Evolutionary conservation across 805 yeast genomes (phyloP).

Genomic region (Kazachstania psychrophila): DNA sequence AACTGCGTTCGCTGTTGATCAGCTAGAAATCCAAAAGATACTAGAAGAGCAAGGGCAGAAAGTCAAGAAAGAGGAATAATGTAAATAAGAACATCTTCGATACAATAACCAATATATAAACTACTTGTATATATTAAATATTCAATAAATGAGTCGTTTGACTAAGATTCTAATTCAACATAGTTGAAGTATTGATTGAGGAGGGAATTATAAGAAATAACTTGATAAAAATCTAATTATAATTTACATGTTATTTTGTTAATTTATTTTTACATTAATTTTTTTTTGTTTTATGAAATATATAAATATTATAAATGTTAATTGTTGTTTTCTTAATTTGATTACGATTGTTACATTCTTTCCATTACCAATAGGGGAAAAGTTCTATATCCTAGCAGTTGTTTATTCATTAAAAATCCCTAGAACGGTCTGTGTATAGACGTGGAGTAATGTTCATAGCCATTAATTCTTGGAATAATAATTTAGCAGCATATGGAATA

Average conservation of each 20-base stretch:
- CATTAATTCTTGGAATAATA: slow-evolving; percentile 97
- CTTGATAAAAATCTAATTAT: too few relatives aligned
- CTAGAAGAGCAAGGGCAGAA: slow-evolving; percentile 1
- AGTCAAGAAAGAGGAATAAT: not conserved
- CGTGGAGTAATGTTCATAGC: slow-evolving; percentile 99
- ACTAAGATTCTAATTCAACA: too few relatives aligned
- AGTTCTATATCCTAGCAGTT: not conserved
- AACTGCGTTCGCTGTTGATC: slow-evolving; percentile 77
- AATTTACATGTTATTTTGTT: not conserved
- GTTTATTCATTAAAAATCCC: slow-evolving; percentile 21
- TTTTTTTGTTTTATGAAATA: not conserved
- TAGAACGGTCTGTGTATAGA: slow-evolving; percentile 83
- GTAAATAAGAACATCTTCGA: too few relatives aligned
- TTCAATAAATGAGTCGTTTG: not conserved
- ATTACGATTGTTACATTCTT: too few relatives aligned
- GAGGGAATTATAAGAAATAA: too few relatives aligned
- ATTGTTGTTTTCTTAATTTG: not conserved
- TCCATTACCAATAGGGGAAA: too few relatives aligned
- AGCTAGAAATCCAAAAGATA: slow-evolving; percentile 34
- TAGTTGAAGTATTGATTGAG: too few relatives aligned
- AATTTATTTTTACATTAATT: slow-evolving; percentile 2
- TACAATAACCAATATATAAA: not conserved
- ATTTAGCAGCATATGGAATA: slow-evolving; percentile 96
- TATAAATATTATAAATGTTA: not conserved
- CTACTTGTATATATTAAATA: not conserved